Conservation (phyloP, 2,329 filamentous ascomycete species). For the Colletotrichum sp. region DNA sequence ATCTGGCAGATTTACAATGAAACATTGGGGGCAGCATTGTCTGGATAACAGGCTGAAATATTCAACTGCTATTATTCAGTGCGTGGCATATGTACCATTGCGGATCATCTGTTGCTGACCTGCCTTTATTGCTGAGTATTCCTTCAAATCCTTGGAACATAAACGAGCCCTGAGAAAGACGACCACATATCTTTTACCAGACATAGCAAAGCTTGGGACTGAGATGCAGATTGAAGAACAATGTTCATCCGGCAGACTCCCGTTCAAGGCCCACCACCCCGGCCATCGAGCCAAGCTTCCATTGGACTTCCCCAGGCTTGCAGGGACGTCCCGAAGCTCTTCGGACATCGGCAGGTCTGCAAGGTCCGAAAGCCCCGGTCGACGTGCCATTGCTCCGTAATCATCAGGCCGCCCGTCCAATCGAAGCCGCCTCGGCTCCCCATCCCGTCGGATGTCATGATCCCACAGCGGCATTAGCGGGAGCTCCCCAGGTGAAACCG, state of each 20-base stretch:
- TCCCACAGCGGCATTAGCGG: slow-evolving; percentile 19
- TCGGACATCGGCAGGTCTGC: background rate
- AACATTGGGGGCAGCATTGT: rapidly evolving
- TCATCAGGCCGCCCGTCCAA: background rate
- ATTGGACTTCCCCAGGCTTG: background rate
- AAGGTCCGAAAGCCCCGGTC: background rate
- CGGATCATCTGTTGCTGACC: background rate
- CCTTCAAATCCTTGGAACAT: background rate
- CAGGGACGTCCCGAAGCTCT: background rate
- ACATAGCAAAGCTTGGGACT: rapidly evolving
- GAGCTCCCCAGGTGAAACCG: slow-evolving; percentile 15
- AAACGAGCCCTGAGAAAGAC: background rate
- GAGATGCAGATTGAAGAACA: rapidly evolving
- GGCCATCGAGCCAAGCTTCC: background rate
- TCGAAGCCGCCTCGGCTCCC: background rate
- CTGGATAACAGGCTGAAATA: background rate
- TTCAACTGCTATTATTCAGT: background rate
- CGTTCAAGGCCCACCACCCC: background rate
- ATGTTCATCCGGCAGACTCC: background rate
- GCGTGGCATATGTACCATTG: background rate
- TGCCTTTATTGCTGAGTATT: rapidly evolving
- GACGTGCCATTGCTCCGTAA: background rate
- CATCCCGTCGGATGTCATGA: slow-evolving; percentile 10
- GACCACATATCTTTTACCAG: rapidly evolving
- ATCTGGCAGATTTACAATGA: background rate